Evolutionary conservation across 2,329 filamentous ascomycete genomes (phyloP).

Genomic region (Amylocarpus encephaloides): DNA sequence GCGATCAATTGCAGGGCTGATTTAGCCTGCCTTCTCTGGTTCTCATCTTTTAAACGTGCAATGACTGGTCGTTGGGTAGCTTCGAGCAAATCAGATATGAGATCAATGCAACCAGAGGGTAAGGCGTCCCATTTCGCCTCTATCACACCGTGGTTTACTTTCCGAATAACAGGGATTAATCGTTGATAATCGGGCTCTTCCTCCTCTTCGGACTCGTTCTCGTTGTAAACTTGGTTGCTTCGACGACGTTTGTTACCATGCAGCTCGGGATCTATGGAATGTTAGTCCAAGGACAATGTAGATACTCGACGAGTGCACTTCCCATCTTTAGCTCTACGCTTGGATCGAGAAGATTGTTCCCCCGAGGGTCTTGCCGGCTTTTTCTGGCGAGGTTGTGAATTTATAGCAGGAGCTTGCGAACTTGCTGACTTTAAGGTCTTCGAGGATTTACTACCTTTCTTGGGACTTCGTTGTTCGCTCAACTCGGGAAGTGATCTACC

Average conservation of each 20-base stretch:
- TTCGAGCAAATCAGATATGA: constrained; percentile 49
- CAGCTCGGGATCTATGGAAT: constrained; percentile 3
- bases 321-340: background rate
- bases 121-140: constrained; percentile 62
- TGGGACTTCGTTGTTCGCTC: background rate
- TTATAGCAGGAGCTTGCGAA: background rate
- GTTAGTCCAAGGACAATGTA: background rate
- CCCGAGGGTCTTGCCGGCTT: background rate
- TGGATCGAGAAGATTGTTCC: background rate
- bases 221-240: constrained; percentile 1
- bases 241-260: constrained; percentile 3
- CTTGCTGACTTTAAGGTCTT: background rate
- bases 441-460: background rate
- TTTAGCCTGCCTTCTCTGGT: constrained; percentile 40
- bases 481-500: background rate
- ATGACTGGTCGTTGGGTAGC: constrained; percentile 58
- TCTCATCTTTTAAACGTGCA: constrained; percentile 43
- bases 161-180: constrained; percentile 44
- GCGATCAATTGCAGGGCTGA: constrained; percentile 49
- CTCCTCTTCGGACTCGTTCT: constrained; percentile 1
- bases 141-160: constrained; percentile 57
- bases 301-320: background rate
- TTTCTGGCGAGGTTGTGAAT: background rate
- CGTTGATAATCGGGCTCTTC: constrained; percentile 38
- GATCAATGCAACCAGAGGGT: constrained; percentile 46